A percentile compares a stretch with the other conserved stretches of the same genome.
phyloP scores from a whole-genome alignment of 305 asterid genomes.

The Fraxinus nigra region DNA sequence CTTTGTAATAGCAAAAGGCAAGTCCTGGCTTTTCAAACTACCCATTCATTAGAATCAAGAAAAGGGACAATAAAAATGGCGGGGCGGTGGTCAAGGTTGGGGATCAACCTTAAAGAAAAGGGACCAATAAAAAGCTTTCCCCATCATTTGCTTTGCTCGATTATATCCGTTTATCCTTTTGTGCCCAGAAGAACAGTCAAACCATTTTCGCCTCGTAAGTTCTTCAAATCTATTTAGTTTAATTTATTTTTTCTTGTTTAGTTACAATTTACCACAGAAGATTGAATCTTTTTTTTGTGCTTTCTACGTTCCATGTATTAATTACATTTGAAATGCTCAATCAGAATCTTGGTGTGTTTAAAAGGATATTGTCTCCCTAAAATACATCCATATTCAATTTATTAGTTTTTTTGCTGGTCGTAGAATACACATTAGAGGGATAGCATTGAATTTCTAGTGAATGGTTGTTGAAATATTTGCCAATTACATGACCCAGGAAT shows the following conservation, averaged over 20 bases:
- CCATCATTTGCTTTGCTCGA: constrained; percentile 13
- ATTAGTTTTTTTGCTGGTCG: not conserved
- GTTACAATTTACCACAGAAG: not conserved
- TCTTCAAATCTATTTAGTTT: not conserved
- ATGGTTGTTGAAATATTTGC: not conserved
- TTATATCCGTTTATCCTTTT: constrained; percentile 28
- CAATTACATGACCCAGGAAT: not conserved
- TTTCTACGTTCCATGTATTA: not conserved
- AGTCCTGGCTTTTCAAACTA: constrained; percentile 36
- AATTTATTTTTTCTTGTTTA: not conserved
- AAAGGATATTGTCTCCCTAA: not conserved
- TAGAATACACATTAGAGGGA: not conserved
- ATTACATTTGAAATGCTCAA: not conserved
- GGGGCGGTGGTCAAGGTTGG: no score
- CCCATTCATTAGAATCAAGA: constrained; percentile 30
- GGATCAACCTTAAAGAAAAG: not conserved
- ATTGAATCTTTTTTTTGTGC: not conserved
- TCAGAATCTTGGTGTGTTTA: not conserved
- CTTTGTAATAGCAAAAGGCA: constrained; percentile 31
- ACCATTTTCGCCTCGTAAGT: constrained; percentile 27
- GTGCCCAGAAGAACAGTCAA: constrained; percentile 11
- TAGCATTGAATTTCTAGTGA: constrained; percentile 3
- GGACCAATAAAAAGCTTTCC: constrained; percentile 13
- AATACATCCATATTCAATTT: not conserved
- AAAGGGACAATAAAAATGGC: not conserved